phyloP scores from a whole-genome alignment of 345 rosid species.

The Noccaea caerulescens region DNA sequence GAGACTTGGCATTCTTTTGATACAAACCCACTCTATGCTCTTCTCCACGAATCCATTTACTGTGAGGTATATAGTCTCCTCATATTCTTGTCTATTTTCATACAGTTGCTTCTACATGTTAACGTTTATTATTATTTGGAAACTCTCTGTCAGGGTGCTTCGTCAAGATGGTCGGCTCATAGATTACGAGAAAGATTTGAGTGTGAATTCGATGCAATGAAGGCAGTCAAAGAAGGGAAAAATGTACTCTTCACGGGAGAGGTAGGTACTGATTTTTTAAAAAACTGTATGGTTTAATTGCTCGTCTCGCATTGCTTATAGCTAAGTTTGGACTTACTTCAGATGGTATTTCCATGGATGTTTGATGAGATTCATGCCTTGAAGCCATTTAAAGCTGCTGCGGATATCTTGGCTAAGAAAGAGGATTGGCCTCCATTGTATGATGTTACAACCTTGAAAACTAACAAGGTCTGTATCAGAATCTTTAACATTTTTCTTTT shows the following conservation, averaged over 20 bases:
- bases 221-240: constrained; percentile 64
- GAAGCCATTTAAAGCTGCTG: constrained; percentile 70
- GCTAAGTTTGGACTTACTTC: constrained; percentile 26
- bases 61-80: constrained; percentile 64
- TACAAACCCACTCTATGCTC: constrained; percentile 84
- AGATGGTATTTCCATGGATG: constrained; percentile 93
- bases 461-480: constrained; percentile 59
- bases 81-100: not conserved
- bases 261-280: constrained; percentile 64
- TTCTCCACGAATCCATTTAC: constrained; percentile 83
- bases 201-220: constrained; percentile 67
- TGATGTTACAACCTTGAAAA: constrained; percentile 50
- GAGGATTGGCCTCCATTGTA: constrained; percentile 84
- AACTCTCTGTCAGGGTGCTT: constrained; percentile 59
- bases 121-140: constrained; percentile 1
- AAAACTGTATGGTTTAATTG: not conserved
- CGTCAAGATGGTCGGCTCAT: constrained; percentile 84
- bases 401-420: constrained; percentile 73
- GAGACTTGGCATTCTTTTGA: constrained; percentile 74
- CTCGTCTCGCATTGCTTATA: constrained; percentile 7
- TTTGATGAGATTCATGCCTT: constrained; percentile 82
- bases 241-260: constrained; percentile 89
- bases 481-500: too few relatives aligned
- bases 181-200: constrained; percentile 55
- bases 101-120: not conserved